A percentile compares a stretch with the other conserved stretches of the same genome.
These are phyloP conservation scores for Aspergillus costaricaensis DNA, from an alignment of 2,329 filamentous ascomycete species.

Conservation along the genomic window DNA sequence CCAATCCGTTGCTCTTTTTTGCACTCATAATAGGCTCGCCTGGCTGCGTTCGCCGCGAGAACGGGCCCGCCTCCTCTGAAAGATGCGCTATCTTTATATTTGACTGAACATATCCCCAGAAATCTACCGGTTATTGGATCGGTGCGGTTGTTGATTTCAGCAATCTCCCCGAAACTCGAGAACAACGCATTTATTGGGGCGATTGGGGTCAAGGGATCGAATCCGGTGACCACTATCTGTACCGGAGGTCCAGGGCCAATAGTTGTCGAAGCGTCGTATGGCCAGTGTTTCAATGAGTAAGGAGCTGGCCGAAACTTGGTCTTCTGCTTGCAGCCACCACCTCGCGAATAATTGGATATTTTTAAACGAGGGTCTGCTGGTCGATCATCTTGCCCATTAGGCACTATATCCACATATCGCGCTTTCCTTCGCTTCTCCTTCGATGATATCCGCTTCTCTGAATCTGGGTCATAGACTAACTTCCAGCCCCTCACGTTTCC, in stretches of 20 bases:
- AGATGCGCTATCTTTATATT: slow-evolving; percentile 72
- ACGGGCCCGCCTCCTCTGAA: slow-evolving; percentile 56
- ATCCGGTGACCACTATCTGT: slow-evolving; percentile 92
- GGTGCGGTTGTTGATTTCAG: slow-evolving; percentile 88
- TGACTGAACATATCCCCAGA: slow-evolving; percentile 87
- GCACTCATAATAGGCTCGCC: slow-evolving; percentile 70
- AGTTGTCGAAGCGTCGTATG: slow-evolving; percentile 79
- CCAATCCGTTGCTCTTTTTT: slow-evolving; percentile 81
- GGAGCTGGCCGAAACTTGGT: slow-evolving; percentile 69
- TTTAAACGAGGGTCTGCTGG: slow-evolving; percentile 79
- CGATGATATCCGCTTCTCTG: slow-evolving; percentile 58
- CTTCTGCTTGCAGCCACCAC: slow-evolving; percentile 66
- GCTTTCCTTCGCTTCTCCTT: slow-evolving; percentile 58
- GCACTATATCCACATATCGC: slow-evolving; percentile 55
- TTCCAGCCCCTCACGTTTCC: slow-evolving; percentile 59
- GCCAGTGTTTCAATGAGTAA: slow-evolving; percentile 80
- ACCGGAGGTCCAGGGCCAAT: slow-evolving; percentile 86
- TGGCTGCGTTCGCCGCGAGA: slow-evolving; percentile 77
- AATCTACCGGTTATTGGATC: slow-evolving; percentile 94
- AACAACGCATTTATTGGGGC: slow-evolving; percentile 42
- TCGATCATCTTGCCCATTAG: slow-evolving; percentile 61
- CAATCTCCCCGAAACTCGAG: slow-evolving; percentile 66
- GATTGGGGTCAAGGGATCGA: slow-evolving; percentile 84
- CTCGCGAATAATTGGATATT: slow-evolving; percentile 63
- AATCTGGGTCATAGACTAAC: slow-evolving; percentile 64